These are phyloP conservation scores for Emmonsiellopsis sp. DNA, from an alignment of 2,329 filamentous ascomycete species.

Conservation along the genomic window DNA sequence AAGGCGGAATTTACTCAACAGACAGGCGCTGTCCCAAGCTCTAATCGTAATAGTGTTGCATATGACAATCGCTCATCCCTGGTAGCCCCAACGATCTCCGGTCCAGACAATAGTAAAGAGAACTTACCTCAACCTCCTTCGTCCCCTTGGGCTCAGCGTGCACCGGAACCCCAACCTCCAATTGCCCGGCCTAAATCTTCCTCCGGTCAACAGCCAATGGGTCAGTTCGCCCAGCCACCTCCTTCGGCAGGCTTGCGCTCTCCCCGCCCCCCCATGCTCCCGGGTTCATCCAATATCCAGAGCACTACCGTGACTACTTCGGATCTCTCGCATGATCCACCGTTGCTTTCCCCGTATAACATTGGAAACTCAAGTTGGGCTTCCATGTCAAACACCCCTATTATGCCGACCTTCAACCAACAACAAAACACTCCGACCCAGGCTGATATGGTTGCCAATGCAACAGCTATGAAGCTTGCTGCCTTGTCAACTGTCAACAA, in stretches of 20 bases:
- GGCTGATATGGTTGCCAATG: conserved; percentile 97
- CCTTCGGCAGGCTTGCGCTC: conserved; percentile 70
- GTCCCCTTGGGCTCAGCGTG: conserved; percentile 66
- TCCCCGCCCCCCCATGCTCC: conserved; percentile 57
- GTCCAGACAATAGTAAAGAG: conserved; percentile 52
- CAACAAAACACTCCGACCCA: conserved; percentile 51
- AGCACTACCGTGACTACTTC: conserved; percentile 69
- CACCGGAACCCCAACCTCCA: conserved; percentile 40
- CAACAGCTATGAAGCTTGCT: conserved; percentile 96
- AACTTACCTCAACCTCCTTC: conserved; percentile 55
- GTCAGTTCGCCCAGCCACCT: conserved; percentile 81
- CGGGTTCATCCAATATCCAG: conserved; percentile 63
- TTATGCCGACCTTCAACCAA: conserved; percentile 72
- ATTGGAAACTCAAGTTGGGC: conserved; percentile 88
- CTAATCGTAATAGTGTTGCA: conserved; percentile 82
- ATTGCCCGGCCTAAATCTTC: conserved; percentile 66
- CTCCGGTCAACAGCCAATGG: conserved; percentile 72
- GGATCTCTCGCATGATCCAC: conserved; percentile 62
- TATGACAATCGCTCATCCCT: conserved; percentile 69
- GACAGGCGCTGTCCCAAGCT: conserved; percentile 78
- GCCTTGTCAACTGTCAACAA: conserved; percentile 97
- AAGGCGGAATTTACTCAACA: conserved; percentile 96
- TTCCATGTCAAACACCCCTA: conserved; percentile 95
- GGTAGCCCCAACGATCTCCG: conserved; percentile 64
- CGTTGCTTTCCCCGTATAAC: conserved; percentile 71